Evolutionary conservation across 331 rosid genomes (phyloP).

Genomic region (Ulmus americana): DNA sequence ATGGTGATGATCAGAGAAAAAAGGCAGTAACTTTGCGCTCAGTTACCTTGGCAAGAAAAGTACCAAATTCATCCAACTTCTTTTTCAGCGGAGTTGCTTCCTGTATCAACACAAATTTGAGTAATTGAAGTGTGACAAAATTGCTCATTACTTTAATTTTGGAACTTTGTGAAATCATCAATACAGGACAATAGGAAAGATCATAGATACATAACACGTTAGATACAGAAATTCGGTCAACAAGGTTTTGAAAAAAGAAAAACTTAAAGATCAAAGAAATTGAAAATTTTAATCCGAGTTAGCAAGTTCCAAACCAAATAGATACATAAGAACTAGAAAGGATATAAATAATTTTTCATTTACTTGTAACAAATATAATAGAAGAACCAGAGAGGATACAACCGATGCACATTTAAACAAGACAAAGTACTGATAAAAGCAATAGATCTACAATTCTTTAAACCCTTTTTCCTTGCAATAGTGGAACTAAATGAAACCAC

Average conservation of each 20-base stretch:
- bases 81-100: slow-evolving; percentile 93
- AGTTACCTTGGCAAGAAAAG: slow-evolving; percentile 94
- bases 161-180: background rate
- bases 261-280: background rate
- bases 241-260: background rate
- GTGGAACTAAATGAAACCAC: too few relatives aligned
- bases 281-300: background rate
- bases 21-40: slow-evolving; percentile 7
- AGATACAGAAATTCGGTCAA: background rate
- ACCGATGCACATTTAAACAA: too few relatives aligned
- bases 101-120: slow-evolving; percentile 44
- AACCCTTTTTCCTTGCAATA: too few relatives aligned
- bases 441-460: too few relatives aligned
- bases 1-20: background rate
- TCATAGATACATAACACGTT: background rate
- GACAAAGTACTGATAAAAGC: too few relatives aligned
- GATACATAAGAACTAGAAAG: too few relatives aligned
- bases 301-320: background rate
- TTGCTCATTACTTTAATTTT: background rate
- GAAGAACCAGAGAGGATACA: too few relatives aligned
- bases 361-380: too few relatives aligned
- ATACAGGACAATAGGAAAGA: background rate
- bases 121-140: slow-evolving; percentile 10
- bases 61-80: slow-evolving; percentile 94
- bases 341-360: too few relatives aligned